phyloP scores from a whole-genome alignment of 768 basidiomycete species.

The Termitomyces bulborhizus region DNA sequence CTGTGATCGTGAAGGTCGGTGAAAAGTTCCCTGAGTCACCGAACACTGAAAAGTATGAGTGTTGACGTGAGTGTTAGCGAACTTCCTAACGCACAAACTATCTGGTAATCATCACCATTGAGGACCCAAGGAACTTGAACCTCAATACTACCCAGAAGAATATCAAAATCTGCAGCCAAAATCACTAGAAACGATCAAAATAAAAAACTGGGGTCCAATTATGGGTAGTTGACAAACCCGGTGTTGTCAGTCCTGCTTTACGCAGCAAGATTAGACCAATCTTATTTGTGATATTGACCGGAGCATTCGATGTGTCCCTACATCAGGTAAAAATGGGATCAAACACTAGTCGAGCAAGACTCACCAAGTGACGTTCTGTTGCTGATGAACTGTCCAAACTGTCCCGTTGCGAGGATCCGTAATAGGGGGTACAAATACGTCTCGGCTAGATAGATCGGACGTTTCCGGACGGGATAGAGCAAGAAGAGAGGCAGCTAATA shows the following conservation, averaged over 20 bases:
- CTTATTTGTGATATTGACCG: conserved; percentile 32
- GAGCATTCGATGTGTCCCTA: conserved; percentile 25
- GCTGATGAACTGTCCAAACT: conserved; percentile 29
- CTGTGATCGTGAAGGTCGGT: conserved; percentile 5
- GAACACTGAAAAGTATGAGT: conserved; percentile 28
- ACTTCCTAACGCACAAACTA: conserved; percentile 18
- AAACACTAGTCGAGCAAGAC: conserved; percentile 9
- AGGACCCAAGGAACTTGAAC: conserved; percentile 21
- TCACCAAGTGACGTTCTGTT: conserved; percentile 34
- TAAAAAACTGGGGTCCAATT: neutral
- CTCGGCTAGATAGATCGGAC: conserved; percentile 16
- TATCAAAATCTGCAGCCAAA: conserved; percentile 19
- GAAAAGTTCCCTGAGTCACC: conserved; percentile 44
- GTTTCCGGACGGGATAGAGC: neutral
- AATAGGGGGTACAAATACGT: conserved; percentile 34
- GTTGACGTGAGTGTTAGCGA: neutral
- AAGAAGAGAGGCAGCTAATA: conserved; percentile 6
- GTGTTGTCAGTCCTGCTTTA: conserved; percentile 18
- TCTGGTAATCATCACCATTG: conserved; percentile 17
- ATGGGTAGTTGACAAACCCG: conserved; percentile 8
- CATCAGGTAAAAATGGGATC: conserved; percentile 1
- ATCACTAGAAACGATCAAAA: conserved; percentile 8
- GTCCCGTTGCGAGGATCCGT: conserved; percentile 22
- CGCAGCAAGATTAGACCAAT: conserved; percentile 28
- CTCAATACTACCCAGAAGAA: conserved; percentile 19